Base-by-base conservation (phyloP, 2,329 filamentous ascomycete species). In the Colletotrichum lindemuthianum region DNA sequence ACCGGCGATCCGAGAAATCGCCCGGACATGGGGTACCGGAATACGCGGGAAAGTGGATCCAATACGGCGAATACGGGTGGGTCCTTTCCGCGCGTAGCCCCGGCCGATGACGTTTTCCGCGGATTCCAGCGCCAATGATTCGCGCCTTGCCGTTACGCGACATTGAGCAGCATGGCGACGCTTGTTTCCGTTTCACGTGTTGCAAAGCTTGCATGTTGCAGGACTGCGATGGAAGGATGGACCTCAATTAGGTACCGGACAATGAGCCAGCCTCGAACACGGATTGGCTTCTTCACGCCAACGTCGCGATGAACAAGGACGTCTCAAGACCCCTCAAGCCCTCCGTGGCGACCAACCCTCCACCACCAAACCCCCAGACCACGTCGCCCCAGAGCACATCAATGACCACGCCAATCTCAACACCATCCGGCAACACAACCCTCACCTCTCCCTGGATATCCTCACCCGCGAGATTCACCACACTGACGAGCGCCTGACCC, bases 331-430 rank as follows among this genome's bases (percentile, higher is more conserved):
- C 58, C 2, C 12, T 4, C 47, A 65, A 47, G 0, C 63, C 58
- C 15, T 63, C 40, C 24, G 41, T 41, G 16, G 63, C 63, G 2
- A 65, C 51, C 51, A 63, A 51, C 1, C 63, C 36, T 2, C 36
- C 58, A 4, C 43, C 45, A 2, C 41, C 41, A 10, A 57, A 15
- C 8, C 10, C 13, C 63, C 63, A 65, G 8, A 10, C 9, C 11
- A 52, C 58, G 12, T 53, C 40, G 13, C 63, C 63, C 63, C 63
- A 65, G 15, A 63, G 51, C 33, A 52, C 40, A 15, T 57, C 47
- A 12, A 47, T 8, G 5, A 57, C 47, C 6, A 34, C 13, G 1
- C 36, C 51, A n/a, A 50, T 11, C 36, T 24, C 4, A 11, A 53
- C 11, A 2, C 47, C 51, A 5, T 57, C 47, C 6, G 63, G 63